These are phyloP conservation scores for Colletotrichum sp. DNA, from an alignment of 2,329 filamentous ascomycete species.

Conservation along the genomic window DNA sequence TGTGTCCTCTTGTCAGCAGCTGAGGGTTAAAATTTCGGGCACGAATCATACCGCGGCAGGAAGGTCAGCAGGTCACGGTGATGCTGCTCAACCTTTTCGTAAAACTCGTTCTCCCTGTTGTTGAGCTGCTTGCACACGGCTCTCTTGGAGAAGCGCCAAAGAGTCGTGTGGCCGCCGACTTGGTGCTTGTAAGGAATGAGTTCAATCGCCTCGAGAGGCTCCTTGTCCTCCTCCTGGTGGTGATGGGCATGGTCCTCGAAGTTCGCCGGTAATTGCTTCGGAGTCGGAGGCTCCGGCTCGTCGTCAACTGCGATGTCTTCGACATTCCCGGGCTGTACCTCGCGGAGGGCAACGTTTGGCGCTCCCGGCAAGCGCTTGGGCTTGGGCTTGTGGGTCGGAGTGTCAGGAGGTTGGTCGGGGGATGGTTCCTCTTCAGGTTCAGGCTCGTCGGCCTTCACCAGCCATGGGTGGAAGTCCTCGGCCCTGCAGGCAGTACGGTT, in stretches of 20 bases:
- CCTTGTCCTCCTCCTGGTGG: conserved; percentile 51
- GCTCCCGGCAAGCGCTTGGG: conserved; percentile 11
- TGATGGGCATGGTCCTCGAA: conserved; percentile 55
- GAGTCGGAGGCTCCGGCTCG: conserved; percentile 42
- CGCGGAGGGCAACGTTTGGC: conserved; percentile 24
- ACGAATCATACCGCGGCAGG: conserved; percentile 73
- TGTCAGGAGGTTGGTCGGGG: conserved; percentile 2
- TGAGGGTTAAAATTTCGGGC: neutral
- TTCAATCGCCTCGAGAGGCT: conserved; percentile 88
- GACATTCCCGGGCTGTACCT: conserved; percentile 35
- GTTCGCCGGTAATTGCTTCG: conserved; percentile 38
- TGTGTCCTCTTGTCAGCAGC: conserved; percentile 37
- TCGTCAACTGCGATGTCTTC: conserved; percentile 46
- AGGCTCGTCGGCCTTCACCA: conserved; percentile 61
- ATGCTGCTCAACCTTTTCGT: conserved; percentile 90
- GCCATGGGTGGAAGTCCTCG: conserved; percentile 54
- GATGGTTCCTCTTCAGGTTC: conserved; percentile 34
- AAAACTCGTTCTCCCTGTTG: conserved; percentile 98
- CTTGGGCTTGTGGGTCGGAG: conserved; percentile 13
- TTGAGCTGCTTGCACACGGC: conserved; percentile 98
- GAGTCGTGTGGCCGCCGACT: conserved; percentile 93
- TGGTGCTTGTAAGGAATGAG: conserved; percentile 97
- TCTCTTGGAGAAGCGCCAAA: conserved; percentile 93
- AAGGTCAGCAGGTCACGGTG: conserved; percentile 91
- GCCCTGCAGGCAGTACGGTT: conserved; percentile 15